Percentiles rank a stretch among this genome's conserved stretches.
phyloP scores from a whole-genome alignment of 129 eudicot genomes.

The Chrysanthemum makinoi region DNA sequence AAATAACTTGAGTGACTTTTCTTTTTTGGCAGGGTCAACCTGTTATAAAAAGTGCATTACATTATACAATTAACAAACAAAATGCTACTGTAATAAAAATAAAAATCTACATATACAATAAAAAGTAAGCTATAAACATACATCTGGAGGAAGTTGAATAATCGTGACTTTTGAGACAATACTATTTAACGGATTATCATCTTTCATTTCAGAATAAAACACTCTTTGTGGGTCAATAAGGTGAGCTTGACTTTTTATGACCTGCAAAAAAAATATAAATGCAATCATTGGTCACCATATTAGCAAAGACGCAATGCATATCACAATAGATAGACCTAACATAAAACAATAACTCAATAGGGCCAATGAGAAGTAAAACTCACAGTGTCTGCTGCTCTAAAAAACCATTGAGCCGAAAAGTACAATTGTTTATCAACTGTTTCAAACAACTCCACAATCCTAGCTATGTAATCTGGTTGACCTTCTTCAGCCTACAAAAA shows the following conservation, averaged over 20 bases:
- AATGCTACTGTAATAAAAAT: background rate
- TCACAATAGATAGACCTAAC: background rate
- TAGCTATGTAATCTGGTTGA: conserved; percentile 41
- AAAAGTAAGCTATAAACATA: conserved; percentile 14
- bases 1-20: conserved; percentile 20
- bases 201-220: too few relatives aligned
- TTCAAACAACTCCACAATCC: conserved; percentile 53
- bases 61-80: background rate
- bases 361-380: conserved; percentile 6
- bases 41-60: conserved; percentile 22
- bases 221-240: too few relatives aligned
- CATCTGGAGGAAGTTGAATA: conserved; percentile 30
- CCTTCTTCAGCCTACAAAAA: conserved; percentile 51
- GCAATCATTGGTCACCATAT: background rate
- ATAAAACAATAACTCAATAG: background rate
- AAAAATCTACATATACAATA: background rate
- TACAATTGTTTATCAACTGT: conserved; percentile 33
- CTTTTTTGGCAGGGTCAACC: conserved; percentile 37
- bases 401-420: conserved; percentile 60
- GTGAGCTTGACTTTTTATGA: conserved; percentile 42
- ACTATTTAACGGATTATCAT: too few relatives aligned
- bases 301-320: background rate
- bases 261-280: conserved; percentile 26
- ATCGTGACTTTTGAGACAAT: too few relatives aligned
- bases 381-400: conserved; percentile 59